Base-by-base conservation (phyloP, 2,329 filamentous ascomycete species). In the Pyricularia pennisetigena region DNA sequence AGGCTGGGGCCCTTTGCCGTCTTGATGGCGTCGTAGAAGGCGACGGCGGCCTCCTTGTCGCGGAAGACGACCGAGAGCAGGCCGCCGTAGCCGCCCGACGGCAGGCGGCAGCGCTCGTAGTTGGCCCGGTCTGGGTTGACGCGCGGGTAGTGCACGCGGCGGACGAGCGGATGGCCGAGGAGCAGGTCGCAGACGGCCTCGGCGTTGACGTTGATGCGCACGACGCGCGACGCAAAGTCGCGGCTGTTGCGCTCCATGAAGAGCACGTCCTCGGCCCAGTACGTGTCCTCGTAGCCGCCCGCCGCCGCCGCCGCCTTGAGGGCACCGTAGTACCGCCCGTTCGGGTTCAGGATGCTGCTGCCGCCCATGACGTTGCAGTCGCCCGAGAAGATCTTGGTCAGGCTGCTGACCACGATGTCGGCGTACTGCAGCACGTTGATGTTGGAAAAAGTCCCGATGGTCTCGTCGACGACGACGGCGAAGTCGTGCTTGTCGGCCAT, bases 291-390 rank as follows among this genome's bases (percentile, higher is more conserved):
- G 68, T 72, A 71, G 76, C 91, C 95, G 9, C 78, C 76, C 4
- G 80, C 79, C 76, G 92, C 86, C n/a, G 83, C 41, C 16, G 41
- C 41, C 5, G 81, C 75, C 75, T 93, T 94, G n/a, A 99, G 78
- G 0, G 79, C 73, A 2, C 76, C 68, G 77, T 97, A 97, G 79
- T 90, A 90, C 64, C 80, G 86, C n/a, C 88, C 82, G 68, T 88
- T 85, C 0, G 86, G 86, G 74, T 89, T 89, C 64, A 89, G 76
- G 68, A 89, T 86, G 64, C 84, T 80, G 71, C 89, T 91, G 68
- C 95, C 95, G 69, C 94, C 95, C 94, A 98, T 98, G 72, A 99
- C 95, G 77, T 99, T 98, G 77, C 92, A 95, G 78, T 97, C 95
- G 66, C 95, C 95, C 68, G 93, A 97, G 80, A 99, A 99, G 68